Conservation (phyloP, 805 yeast genomes). For the Ogataea neopini region DNA sequence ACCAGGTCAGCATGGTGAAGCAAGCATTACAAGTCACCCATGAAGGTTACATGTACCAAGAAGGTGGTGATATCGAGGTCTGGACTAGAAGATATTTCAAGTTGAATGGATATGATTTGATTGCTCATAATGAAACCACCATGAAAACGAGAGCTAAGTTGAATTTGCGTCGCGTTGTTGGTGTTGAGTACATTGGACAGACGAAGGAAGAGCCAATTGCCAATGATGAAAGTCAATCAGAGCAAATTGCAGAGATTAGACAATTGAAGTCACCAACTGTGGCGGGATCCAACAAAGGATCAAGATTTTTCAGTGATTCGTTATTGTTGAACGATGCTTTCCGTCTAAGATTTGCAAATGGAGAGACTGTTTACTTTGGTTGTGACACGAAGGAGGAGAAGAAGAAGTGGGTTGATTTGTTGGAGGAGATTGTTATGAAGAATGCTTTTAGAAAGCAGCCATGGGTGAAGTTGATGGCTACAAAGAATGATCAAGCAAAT, state of each 20-base stretch:
- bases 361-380: constrained; percentile 82
- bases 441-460: constrained; percentile 37
- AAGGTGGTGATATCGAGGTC: constrained; percentile 83
- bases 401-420: constrained; percentile 60
- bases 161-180: constrained; percentile 67
- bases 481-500: not conserved
- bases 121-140: constrained; percentile 73
- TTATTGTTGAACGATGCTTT: constrained; percentile 71
- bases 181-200: constrained; percentile 47
- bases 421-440: constrained; percentile 54
- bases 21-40: constrained; percentile 30
- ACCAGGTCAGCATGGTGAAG: constrained; percentile 40
- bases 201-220: constrained; percentile 16
- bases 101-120: constrained; percentile 66
- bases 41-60: constrained; percentile 81
- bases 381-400: constrained; percentile 70
- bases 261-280: constrained; percentile 26
- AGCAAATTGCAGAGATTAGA: constrained; percentile 20
- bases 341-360: constrained; percentile 72
- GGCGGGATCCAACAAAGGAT: not conserved
- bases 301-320: constrained; percentile 71
- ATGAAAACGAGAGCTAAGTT: constrained; percentile 73
- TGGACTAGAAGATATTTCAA: constrained; percentile 77
- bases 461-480: constrained; percentile 37
- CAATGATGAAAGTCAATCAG: constrained; percentile 7